Base-by-base conservation (phyloP, 2,329 filamentous ascomycete species). In the Colletotrichum sp. region DNA sequence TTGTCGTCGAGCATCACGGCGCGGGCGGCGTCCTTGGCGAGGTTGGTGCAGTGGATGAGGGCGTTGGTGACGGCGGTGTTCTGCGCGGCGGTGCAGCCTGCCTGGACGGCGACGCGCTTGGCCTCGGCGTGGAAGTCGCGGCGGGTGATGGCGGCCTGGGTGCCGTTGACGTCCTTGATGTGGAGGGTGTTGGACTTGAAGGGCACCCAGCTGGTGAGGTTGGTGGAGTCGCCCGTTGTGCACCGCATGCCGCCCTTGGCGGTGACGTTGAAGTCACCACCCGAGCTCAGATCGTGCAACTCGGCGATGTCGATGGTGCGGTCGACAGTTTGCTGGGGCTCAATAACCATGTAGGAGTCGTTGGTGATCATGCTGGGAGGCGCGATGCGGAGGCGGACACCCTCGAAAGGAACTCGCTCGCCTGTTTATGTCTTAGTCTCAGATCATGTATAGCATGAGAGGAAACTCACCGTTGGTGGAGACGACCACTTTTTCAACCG, bases 161-260 rank as follows among this genome's bases (percentile, higher is more conserved):
- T 83, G 44, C 89, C 91, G 78, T 93, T 88, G 52, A 94, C 86
- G n/a, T 86, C 82, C n/a, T 66, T 62, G 76, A 92, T 86, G 64
- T 86, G 86, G 68, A 93, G 83, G 64, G 86, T 86, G 84, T 93
- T 93, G 80, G 89, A 91, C 49, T 85, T 84, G 84, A 89, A 93
- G 16, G 86, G 80, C 12, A 93, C 80, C 62, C 86, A 86, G 49
- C 88, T 90, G 9, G 86, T 82, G 68, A 93, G 86, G 60, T 87
- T 83, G 69, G 86, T 90, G 32, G 86, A 87, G 80, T 87, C 84
- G 44, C 82, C 83, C 32, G 86, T 85, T 26, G 91, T 89, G 72
- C 88, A 88, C 30, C 89, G 88, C 63, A 93, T 86, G 24, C 86
- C 85, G 12, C 92, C 92, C 10, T 83, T 83, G 6, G 90, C 87